Evolutionary conservation across 2,329 filamentous ascomycete species (phyloP), one percentile per base, ranked within the genome.

Genomic region (Fusarium hostae): DNA sequence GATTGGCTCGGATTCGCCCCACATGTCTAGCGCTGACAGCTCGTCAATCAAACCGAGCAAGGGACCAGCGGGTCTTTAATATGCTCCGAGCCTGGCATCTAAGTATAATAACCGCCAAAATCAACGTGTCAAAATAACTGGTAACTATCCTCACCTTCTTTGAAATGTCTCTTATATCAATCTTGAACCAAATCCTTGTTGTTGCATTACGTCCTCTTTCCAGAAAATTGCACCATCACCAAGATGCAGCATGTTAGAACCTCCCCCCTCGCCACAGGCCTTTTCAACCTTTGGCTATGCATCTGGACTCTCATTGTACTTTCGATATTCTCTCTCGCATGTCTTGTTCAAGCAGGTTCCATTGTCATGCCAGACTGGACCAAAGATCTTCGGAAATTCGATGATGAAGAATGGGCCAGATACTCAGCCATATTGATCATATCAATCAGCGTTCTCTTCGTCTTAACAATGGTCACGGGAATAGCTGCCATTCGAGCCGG

Each of bases 281-380:
- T 71, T 11, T 50, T 55, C 43, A 32, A 24, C 12, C 7, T 58
- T 11, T 71, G 68, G 67, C 28, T 45, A 12, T 45, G 58, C 16
- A 16, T 55, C 5, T 71, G 59, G 9, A 55, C 58, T 5, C n/a
- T 48, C 12, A 47, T 71, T 8, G 43, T 71, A 9, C 44, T 71
- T 16, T 20, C 30, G 0, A 56, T 71, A n/a, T 71, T 71, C 11
- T 26, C 39, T 26, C 22, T 61, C 5, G 51, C 57, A 13, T 63
- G 28, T 9, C 37, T 71, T 9, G 68, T 71, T 1, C 63, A 68
- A 11, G 47, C 34, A 13, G 22, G 40, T 2, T n/a, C 52, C 9
- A 59, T 71, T 16, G 8, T 39, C 6, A 58, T 71, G 57, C 67
- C 67, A 13, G 47, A 58, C 4, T 71, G 67, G 68, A 71, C 67